phyloP scores from a whole-genome alignment of 2,329 filamentous ascomycete species.

The Aspergillus vadensis region DNA sequence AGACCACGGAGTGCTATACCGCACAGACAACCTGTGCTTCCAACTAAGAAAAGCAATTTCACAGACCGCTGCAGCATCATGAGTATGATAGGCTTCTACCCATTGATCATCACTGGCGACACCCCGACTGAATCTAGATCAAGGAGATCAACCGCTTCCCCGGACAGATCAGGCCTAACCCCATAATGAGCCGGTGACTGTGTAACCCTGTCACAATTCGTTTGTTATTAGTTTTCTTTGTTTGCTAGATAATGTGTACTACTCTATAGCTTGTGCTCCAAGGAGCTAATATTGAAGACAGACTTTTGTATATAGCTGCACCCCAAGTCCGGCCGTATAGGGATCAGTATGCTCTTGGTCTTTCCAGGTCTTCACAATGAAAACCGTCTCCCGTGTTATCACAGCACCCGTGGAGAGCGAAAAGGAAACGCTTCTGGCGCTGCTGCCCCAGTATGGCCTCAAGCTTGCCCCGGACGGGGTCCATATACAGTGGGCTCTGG shows the following conservation, averaged over 20 bases:
- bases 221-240: neutral
- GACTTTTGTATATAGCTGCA: neutral
- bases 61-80: neutral
- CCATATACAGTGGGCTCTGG: constrained; percentile 34
- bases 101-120: neutral
- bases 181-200: neutral
- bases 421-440: constrained; percentile 19
- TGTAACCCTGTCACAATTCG: neutral
- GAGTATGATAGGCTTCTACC: neutral
- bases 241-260: neutral
- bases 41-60: no score
- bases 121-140: neutral
- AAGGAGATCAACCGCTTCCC: neutral
- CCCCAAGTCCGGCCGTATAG: neutral
- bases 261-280: neutral
- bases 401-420: constrained; percentile 19
- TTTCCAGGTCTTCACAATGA: neutral
- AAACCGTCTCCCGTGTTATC: neutral
- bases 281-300: neutral
- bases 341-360: neutral
- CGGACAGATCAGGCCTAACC: neutral
- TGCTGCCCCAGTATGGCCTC: constrained; percentile 29
- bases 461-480: constrained; percentile 33
- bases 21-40: neutral
- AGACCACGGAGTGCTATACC: neutral